These are phyloP conservation scores for Puccinia horiana DNA, from an alignment of 1,284 basidiomycete genomes.

Conservation along the genomic window DNA sequence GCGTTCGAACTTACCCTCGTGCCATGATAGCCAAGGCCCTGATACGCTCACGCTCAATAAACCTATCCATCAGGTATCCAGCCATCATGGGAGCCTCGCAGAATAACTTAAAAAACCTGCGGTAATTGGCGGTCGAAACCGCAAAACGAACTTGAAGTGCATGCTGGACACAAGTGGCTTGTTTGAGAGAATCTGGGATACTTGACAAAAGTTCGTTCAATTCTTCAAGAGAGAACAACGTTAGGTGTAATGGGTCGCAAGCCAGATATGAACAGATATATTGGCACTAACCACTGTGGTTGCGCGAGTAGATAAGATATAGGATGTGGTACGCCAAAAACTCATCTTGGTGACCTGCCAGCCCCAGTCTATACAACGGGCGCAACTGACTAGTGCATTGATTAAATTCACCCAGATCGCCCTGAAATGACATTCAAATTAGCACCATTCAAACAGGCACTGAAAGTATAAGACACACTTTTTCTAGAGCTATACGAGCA, in stretches of 20 bases:
- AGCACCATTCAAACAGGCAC: constrained; percentile 46
- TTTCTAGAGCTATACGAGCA: constrained; percentile 92
- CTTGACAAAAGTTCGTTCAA: constrained; percentile 93
- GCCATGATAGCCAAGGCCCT: constrained; percentile 84
- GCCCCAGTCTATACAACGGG: constrained; percentile 85
- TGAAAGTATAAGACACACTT: constrained; percentile 64
- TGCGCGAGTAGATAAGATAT: constrained; percentile 89
- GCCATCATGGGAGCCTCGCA: constrained; percentile 90
- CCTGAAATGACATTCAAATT: constrained; percentile 62
- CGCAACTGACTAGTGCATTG: constrained; percentile 92
- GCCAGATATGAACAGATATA: constrained; percentile 2
- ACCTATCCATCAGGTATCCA: constrained; percentile 98
- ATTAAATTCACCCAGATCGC: constrained; percentile 98
- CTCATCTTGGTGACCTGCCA: constrained; percentile 86
- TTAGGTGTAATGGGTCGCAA: constrained; percentile 58
- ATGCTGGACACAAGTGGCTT: constrained; percentile 75
- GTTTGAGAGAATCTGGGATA: constrained; percentile 85
- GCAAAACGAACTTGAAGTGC: constrained; percentile 85
- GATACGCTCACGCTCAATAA: constrained; percentile 86
- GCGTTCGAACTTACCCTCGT: constrained; percentile 73
- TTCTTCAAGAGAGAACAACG: constrained; percentile 62
- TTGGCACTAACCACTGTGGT: constrained; percentile 75
- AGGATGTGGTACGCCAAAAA: constrained; percentile 97
- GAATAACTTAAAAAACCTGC: constrained; percentile 84
- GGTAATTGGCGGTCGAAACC: constrained; percentile 88